Evolutionary conservation across 2,329 filamentous ascomycete genomes (phyloP).

Genomic region (Rhinocladiella similis): DNA sequence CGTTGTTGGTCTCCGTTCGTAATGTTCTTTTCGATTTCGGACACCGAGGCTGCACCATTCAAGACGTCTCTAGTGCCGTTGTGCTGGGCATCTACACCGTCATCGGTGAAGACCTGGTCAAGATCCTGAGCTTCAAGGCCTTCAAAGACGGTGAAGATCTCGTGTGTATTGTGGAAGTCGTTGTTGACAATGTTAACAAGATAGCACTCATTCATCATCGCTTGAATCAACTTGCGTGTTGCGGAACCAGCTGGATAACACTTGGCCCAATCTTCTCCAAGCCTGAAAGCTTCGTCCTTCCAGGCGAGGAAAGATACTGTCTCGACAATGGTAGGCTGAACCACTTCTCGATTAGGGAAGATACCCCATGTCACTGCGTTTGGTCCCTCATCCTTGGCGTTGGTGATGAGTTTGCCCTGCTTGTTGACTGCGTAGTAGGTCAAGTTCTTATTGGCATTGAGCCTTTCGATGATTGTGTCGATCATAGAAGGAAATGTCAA

Average conservation of each 20-base stretch:
- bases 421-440: conserved; percentile 95
- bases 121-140: conserved; percentile 70
- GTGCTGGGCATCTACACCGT: conserved; percentile 1
- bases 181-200: conserved; percentile 98
- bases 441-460: conserved; percentile 75
- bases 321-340: conserved; percentile 99
- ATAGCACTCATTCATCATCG: conserved; percentile 87
- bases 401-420: conserved; percentile 76
- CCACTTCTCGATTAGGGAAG: conserved; percentile 97
- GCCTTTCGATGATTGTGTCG: conserved; percentile 71
- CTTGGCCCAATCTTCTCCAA: conserved; percentile 91
- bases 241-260: conserved; percentile 78
- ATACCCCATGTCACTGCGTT: conserved; percentile 99
- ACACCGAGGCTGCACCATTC: conserved; percentile 16
- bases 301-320: conserved; percentile 96
- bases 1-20: conserved; percentile 15
- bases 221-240: conserved; percentile 76
- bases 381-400: conserved; percentile 79
- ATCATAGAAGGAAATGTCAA: conserved; percentile 80
- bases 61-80: conserved; percentile 17
- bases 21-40: conserved; percentile 15
- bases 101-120: conserved; percentile 44
- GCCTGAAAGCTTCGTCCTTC: conserved; percentile 95
- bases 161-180: conserved; percentile 83
- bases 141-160: conserved; percentile 84